These are phyloP conservation scores for Colletotrichum noveboracense DNA, from an alignment of 2,329 filamentous ascomycete species.

Conservation along the genomic window DNA sequence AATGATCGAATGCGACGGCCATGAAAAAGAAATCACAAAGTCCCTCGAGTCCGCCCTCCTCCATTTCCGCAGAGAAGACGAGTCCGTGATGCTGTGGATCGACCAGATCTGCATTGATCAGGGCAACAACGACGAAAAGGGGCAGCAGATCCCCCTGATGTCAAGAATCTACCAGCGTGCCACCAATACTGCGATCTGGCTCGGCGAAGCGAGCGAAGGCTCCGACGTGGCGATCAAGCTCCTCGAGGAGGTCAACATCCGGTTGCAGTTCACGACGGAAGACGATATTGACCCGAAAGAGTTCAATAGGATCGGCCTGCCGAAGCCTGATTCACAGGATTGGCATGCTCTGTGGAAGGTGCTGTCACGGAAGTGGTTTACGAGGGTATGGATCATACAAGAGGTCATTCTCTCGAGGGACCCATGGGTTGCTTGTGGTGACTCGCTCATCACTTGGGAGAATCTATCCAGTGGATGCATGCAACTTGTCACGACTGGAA, in stretches of 20 bases:
- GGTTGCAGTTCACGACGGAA: not conserved
- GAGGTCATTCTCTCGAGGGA: constrained; percentile 5
- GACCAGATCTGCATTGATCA: constrained; percentile 24
- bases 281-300: not conserved
- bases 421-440: constrained; percentile 2
- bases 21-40: not conserved
- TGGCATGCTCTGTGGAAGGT: not conserved
- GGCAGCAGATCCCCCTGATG: constrained; percentile 20
- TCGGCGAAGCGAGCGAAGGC: constrained; percentile 24
- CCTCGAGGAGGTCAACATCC: not conserved
- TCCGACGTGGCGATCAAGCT: constrained; percentile 25
- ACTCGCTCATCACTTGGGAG: not conserved
- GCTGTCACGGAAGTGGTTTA: constrained; percentile 6
- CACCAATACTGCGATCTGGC: constrained; percentile 16
- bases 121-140: constrained; percentile 5
- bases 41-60: not conserved
- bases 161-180: constrained; percentile 8
- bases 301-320: not conserved
- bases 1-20: not conserved
- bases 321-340: not conserved
- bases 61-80: not conserved
- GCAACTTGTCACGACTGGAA: not conserved
- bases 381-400: not conserved
- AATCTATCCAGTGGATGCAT: not conserved
- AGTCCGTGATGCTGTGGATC: constrained; percentile 12